Evolutionary conservation across 2,329 filamentous ascomycete genomes (phyloP), one percentile per base, ranked within the genome.

Genomic region (Trichoderma atrobrunneum): DNA sequence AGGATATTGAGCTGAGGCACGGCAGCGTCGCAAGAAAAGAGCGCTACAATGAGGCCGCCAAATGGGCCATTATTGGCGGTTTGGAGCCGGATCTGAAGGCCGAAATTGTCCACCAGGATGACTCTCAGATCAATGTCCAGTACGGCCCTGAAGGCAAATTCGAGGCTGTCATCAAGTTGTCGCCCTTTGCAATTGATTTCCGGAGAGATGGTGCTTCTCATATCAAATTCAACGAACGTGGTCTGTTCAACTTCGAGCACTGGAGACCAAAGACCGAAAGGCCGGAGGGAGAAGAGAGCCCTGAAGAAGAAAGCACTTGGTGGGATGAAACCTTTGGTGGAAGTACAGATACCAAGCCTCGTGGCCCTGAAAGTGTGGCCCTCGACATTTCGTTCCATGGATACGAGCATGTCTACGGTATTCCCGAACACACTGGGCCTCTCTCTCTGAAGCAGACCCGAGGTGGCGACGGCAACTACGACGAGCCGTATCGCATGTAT

Each of bases 291-390:
- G 85, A 86, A 73, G 89, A 90, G 71, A 87, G 85, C 71, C 81
- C 83, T 62, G 82, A 79, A 5, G 80, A 83, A 11, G 93, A 98
- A 79, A 92, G 91, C 82, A 98, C 95, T 4, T 98, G 94, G 94
- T 99, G 96, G 96, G 96, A 99, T 7, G 96, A 99, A 84, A 89
- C 88, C 0, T 99, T 99, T 81, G 95, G 95, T 75, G 95, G 95
- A 73, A 97, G 96, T 80, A 98, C 95, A 0, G 96, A 99, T 81
- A 89, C 91, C 6, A 99, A 99, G 83, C 95, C 96, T n/a, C 90
- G 91, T 78, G 96, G 96, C 1, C 96, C 96, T 0, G 96, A 99
- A 82, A 96, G 95, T 79, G 87, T 99, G 59, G 94, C 89, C 16
- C 83, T 99, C 72, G 96, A 99, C 79, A 95, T 99, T 77, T 91